Base-by-base conservation (phyloP, 371 early-diverging fungal genomes). In the Conidiobolus incongruus region DNA sequence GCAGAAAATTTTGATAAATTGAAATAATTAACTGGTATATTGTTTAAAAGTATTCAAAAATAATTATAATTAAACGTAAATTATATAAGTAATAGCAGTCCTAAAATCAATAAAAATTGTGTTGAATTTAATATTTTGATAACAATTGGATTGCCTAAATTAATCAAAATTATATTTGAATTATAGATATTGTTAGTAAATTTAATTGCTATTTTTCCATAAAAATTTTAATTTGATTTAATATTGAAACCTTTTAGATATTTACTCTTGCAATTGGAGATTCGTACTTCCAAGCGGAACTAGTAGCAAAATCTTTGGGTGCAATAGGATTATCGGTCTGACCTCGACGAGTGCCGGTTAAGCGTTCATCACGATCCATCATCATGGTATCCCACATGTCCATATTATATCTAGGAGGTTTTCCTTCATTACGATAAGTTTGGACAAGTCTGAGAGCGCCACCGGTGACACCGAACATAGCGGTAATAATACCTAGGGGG, bases 371-470 rank as follows among this genome's bases (percentile, higher is more conserved):
- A 34, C 62, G 57, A 31, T 59, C 59, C 55, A 55, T 51, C 62
- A 62, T 62, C 23, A 46, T 33, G 41, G 51, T 51, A 40, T 59
- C 60, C 62, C 62, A 62, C 23, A 47, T 53, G 44, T 62, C 62
- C 42, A 54, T 24, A 34, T 48, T 47, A 47, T 49, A 56, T 45
- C 62, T 51, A 43, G 59, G 52, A 22, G 56, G 56, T 59, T 62
- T 57, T 37, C 60, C 56, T 46, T 59, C 62, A 48, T 59, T 57
- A 46, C 50, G 46, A 42, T 38, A 33, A 21, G 33, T 48, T 41
- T 54, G 60, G 20, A 56, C 40, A 44, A 52, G 48, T 19, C 51
- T 32, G 40, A 62, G 47, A 36, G 51, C 48, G n/a, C 53, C 13
- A 35, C 60, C 61, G n/a, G 62, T 59, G 38, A 45, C 52, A 30